Conservation (phyloP, 257 asterid genomes). For the Solanum pinnatisectum region DNA sequence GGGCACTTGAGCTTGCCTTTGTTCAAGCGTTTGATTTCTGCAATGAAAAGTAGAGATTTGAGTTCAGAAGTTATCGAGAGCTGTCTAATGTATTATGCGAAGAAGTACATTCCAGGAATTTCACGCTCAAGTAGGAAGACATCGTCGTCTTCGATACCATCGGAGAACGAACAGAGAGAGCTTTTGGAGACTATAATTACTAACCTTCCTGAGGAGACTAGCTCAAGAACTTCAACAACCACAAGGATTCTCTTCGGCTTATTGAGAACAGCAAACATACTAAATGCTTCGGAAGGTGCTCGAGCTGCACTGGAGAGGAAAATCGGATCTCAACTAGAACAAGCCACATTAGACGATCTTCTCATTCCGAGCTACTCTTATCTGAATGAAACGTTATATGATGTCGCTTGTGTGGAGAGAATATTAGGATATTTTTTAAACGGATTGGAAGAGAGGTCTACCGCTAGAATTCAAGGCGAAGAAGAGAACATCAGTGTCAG, state of each 20-base stretch:
- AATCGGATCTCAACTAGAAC: conserved; percentile 77
- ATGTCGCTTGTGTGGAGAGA: conserved; percentile 86
- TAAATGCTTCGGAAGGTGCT: conserved; percentile 63
- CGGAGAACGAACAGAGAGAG: conserved; percentile 81
- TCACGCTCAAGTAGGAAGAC: conserved; percentile 57
- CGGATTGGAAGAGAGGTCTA: conserved; percentile 41
- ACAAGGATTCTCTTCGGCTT: conserved; percentile 67
- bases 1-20: conserved; percentile 41
- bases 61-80: conserved; percentile 67
- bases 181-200: conserved; percentile 61
- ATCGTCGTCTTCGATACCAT: conserved; percentile 39
- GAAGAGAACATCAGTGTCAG: conserved; percentile 26
- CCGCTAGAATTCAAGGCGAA: conserved; percentile 22
- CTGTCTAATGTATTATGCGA: conserved; percentile 74
- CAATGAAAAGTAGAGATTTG: conserved; percentile 56
- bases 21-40: conserved; percentile 52
- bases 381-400: conserved; percentile 82
- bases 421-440: conserved; percentile 50
- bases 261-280: conserved; percentile 62
- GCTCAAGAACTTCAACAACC: conserved; percentile 26
- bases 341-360: conserved; percentile 80
- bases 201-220: conserved; percentile 50
- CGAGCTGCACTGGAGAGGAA: conserved; percentile 65
- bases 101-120: conserved; percentile 70
- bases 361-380: conserved; percentile 92